Evolutionary conservation across 2,329 filamentous ascomycete species (phyloP).

Genomic region (Thielaviopsis musarum): DNA sequence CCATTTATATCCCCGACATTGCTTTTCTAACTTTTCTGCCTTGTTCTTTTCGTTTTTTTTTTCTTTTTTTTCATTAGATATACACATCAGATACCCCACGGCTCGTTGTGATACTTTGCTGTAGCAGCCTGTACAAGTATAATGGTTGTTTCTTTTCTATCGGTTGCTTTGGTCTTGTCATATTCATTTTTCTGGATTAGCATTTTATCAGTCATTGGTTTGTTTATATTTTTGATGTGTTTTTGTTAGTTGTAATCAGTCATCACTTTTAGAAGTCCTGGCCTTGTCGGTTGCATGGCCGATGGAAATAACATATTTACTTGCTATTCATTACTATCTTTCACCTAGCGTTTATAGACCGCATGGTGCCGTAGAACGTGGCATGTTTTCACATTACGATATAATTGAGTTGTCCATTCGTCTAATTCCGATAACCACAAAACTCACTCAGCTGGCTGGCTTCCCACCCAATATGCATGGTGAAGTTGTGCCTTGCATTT

Average conservation of each 20-base stretch:
- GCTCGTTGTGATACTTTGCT: not conserved
- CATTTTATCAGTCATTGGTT: not conserved
- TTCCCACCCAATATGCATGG: no score
- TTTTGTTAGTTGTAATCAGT: not conserved
- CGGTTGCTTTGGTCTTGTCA: not conserved
- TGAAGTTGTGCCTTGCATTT: no score
- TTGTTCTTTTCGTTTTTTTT: not conserved
- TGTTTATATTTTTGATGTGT: not conserved
- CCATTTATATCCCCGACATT: not conserved
- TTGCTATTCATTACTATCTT: not conserved
- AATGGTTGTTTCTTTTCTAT: not conserved
- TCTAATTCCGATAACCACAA: no score
- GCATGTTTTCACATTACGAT: no score
- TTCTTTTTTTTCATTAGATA: not conserved
- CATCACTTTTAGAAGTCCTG: not conserved
- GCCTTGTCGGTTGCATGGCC: no score
- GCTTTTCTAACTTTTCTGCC: not conserved
- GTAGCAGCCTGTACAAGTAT: not conserved
- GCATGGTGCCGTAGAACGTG: not conserved
- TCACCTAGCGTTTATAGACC: not conserved
- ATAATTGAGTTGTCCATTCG: no score
- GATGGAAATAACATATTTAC: no score
- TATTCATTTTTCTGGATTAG: not conserved
- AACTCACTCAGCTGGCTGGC: no score
- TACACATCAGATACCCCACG: conserved; percentile 4